A percentile compares a stretch with the other conserved stretches of the same genome.
Conservation (phyloP, 148 eudicot genomes). For the Spergularia marina region DNA sequence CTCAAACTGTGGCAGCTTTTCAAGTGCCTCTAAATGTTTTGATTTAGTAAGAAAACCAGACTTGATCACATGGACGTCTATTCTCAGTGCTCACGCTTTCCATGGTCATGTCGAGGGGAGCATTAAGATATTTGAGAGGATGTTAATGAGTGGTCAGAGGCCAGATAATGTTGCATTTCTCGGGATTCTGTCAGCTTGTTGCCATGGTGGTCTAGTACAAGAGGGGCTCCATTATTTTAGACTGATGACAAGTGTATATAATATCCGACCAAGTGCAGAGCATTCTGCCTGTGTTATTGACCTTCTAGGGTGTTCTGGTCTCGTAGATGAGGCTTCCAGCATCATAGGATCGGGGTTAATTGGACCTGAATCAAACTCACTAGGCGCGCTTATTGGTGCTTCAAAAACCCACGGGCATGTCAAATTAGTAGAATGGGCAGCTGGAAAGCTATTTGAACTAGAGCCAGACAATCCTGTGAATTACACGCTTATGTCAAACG, state of each 20-base stretch:
- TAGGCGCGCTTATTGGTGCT: constrained; percentile 60
- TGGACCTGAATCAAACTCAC: constrained; percentile 33
- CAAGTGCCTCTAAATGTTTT: constrained; percentile 41
- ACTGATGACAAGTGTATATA: constrained; percentile 45
- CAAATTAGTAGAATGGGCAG: constrained; percentile 54
- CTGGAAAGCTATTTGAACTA: constrained; percentile 39
- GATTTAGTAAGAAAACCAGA: constrained; percentile 43
- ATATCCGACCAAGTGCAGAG: constrained; percentile 49
- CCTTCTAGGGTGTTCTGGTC: constrained; percentile 63
- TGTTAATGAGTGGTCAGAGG: constrained; percentile 36
- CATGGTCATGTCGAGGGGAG: constrained; percentile 51
- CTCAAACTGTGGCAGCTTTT: constrained; percentile 56
- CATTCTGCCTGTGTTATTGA: constrained; percentile 62
- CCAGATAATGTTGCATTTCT: constrained; percentile 63
- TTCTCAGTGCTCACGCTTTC: constrained; percentile 54
- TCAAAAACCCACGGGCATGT: constrained; percentile 53
- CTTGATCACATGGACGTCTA: constrained; percentile 59
- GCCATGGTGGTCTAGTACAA: constrained; percentile 53
- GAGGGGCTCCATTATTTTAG: constrained; percentile 57
- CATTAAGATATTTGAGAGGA: constrained; percentile 43
- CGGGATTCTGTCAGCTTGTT: constrained; percentile 66
- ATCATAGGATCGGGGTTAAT: constrained; percentile 37
- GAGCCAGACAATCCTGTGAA: constrained; percentile 47
- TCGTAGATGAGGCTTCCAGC: constrained; percentile 49
- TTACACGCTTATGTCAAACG: constrained; percentile 54